Base-by-base conservation (phyloP, 768 basidiomycete genomes). In the Gautieria morchelliformis region DNA sequence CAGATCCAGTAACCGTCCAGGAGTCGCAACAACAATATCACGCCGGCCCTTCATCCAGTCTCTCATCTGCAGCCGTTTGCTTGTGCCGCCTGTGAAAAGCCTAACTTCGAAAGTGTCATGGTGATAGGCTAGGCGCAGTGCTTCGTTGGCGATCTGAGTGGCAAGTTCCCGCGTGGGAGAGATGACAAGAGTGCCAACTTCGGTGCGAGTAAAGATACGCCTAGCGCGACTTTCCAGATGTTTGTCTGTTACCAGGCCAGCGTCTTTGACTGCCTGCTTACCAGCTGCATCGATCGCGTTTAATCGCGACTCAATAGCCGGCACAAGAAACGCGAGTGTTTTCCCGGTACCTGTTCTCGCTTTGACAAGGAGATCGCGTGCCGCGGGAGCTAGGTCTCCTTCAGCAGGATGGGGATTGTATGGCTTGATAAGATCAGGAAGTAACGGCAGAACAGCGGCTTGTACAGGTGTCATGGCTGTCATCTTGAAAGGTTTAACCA, bases 281-380 rank as follows among this genome's bases (percentile, higher is more conserved):
- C 72, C 74, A 42, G 74, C 67, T 5, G 71, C 69, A 5, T 80
- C 69, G n/a, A 93, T 68, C 9, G 78, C 70, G 56, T 78, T 78
- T 19, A 89, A 39, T 8, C 93, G 84, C 2, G 84, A 77, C 65
- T 94, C 89, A 60, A 93, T 78, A 6, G 89, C 89, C 9, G 91
- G 91, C 19, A 95, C 77, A 55, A 96, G 80, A 75, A 93, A 95
- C 0, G 83, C 90, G 35, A 93, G 71, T 0, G 91, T 94, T 71
- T 94, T 95, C 33, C 90, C 92, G 0, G 91, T 92, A 30, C 92
- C 90, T 0, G 92, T 92, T 67, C 84, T 87, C 5, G 92, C 88
- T 66, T 89, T 85, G 56, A 94, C 90, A 46, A 95, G 75, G 22
- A 94, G 69, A 67, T 97, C 93, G 5, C 85, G 80, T 10, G 68